A percentile compares a stretch with the other conserved stretches of the same genome.
These are phyloP conservation scores for Paecilomyces variotii DNA, from an alignment of 2,329 filamentous ascomycete genomes.

Conservation along the genomic window DNA sequence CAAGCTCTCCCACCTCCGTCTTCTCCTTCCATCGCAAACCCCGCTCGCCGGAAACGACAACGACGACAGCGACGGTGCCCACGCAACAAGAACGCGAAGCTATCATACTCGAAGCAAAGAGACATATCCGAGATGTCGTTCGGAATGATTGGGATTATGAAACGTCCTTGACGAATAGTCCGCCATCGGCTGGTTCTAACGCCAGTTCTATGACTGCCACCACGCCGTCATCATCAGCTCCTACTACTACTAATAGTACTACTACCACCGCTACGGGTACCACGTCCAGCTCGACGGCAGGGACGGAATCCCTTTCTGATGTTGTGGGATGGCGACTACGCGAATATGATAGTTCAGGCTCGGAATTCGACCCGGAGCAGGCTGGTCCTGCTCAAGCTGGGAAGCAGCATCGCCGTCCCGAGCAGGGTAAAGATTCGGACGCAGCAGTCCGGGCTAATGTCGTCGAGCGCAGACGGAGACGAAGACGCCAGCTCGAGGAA, in stretches of 20 bases:
- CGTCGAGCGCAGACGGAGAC: constrained; percentile 46
- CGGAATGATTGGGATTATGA: constrained; percentile 37
- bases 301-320: constrained; percentile 5
- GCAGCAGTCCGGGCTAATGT: constrained; percentile 30
- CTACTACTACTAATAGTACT: neutral
- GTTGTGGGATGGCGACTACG: constrained; percentile 28
- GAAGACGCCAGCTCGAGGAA: constrained; percentile 51
- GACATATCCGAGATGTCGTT: constrained; percentile 31
- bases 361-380: constrained; percentile 25
- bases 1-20: constrained; percentile 5
- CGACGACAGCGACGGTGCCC: constrained; percentile 16
- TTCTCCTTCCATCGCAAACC: constrained; percentile 16
- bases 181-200: constrained; percentile 10
- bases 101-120: constrained; percentile 34
- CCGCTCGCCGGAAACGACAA: constrained; percentile 10
- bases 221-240: constrained; percentile 3
- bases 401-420: constrained; percentile 16
- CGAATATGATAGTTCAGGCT: constrained; percentile 29
- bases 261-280: neutral
- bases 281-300: neutral
- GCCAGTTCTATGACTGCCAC: constrained; percentile 12
- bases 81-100: constrained; percentile 19
- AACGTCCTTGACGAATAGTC: constrained; percentile 7
- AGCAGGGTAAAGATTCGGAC: constrained; percentile 34
- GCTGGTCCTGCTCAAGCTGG: constrained; percentile 10